Evolutionary conservation across 108 stramenopile species (phyloP), one percentile per base, ranked within the genome.

Genomic region (Nitzschia sp.): DNA sequence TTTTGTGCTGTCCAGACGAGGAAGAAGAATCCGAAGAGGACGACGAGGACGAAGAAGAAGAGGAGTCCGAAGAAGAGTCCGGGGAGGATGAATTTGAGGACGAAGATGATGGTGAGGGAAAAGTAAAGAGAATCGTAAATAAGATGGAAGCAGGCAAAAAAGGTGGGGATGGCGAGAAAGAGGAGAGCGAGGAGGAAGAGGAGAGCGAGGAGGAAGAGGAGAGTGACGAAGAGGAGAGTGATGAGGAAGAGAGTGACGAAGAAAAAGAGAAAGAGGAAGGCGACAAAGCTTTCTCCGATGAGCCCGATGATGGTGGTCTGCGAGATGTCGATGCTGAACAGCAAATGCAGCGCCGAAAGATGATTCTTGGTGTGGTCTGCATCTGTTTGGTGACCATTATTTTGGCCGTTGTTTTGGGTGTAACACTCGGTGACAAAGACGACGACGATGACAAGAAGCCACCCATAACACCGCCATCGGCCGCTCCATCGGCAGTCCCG

Each of bases 281-380:
- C 23, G 45, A 61, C 5, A 25, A 15, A 1, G 23, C 44, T 9
- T 61, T 61, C 26, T 31, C 41, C 11, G 60, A 61, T 27, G 60
- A 61, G 26, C 60, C 36, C 23, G 60, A 45, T 44, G 60, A 61
- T 26, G 60, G 45, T 61, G 60, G n/a, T 6, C 41, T 19, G 13
- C 0, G 26, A 26, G 41, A 41, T 61, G 22, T 22, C 9, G 60
- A 61, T 23, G 60, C 41, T 0, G 41, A 61, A 23, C 6, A 41
- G 38, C 16, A 11, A 22, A 22, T 21, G 1, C 31, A 45, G 25
- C 1, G 41, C 11, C 35, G 38, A 5, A 56, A 32, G 55, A 61
- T n/a, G 15, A 8, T 41, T 13, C n/a, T 44, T 25, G 33, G n/a
- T 22, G 13, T 61, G 8, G 41, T 31, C 1, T 27, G 17, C 11